Base-by-base conservation (phyloP, 768 basidiomycete species). In the Tephrocybe sp. region DNA sequence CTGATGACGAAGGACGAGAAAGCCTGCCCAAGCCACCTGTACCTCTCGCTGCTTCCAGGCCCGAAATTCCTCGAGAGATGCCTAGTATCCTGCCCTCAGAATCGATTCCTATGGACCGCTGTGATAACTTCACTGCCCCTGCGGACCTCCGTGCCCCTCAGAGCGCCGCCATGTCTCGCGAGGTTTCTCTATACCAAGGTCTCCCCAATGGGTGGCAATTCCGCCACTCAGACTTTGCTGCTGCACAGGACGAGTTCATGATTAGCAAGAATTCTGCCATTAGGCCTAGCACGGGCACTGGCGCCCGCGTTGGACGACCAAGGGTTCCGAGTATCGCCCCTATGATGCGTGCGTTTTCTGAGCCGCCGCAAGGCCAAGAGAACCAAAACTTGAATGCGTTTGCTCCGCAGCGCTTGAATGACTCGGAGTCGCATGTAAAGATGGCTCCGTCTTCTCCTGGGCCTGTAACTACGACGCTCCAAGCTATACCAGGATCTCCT, bases 191-290 rank as follows among this genome's bases (percentile, higher is more conserved):
- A 6, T 76, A 71, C 60, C 67, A 70, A 46, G 75, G 76, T 14
- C 65, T 76, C 31, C 76, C 75, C 2, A 73, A 74, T 48, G 76
- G 75, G 20, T 77, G 75, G 76, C 76, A 76, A 49, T 74, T 67
- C 57, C 64, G 69, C 50, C 62, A 72, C 51, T 63, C 68, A 10
- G 70, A 70, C 33, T 70, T 70, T 49, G 60, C 68, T 55, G 63
- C 64, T 14, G 54, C 52, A 9, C 47, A 62, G 50, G 51, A 71
- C 61, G 61, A 66, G 58, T 59, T 53, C 47, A 44, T 48, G 12
- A 44, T 33, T n/a, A 57, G 32, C 31, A 52, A 56, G 39, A 39
- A 38, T 7, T n/a, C 23, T 4, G 17, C 32, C 34, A 33, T 47
- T 19, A 13, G 55, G 13, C 39, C 58, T 19, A 53, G 36, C 20